Base-by-base conservation (phyloP, 1,139 yeast species). In the Yamadazyma triangularis region DNA sequence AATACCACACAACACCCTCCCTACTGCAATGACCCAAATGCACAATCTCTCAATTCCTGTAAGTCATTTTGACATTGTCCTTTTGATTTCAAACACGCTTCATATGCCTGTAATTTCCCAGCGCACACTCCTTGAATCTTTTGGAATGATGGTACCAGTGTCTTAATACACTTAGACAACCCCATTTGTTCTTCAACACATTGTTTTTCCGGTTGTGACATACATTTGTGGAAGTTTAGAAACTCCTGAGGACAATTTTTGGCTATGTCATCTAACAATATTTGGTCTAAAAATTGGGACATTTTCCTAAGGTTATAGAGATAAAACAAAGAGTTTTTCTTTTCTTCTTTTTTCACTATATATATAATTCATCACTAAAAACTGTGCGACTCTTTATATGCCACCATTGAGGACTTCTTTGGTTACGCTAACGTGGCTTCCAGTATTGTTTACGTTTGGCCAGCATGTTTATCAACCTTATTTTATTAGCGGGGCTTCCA, bases 401-500 rank as follows among this genome's bases (percentile, higher is more conserved):
- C 29, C 80, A 62, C 49, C 89, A 81, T 8, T 51, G 8, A 45
- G 41, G 32, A 51, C 61, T 4, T 43, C 63, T 2, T 34, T 64
- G 10, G 40, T 59, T 3, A 52, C 69, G 3, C 39, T 65, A 25
- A 55, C 70, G 15, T 88, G 96, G 96, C 58, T 87, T 25, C 96
- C 96, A 0, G 96, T 88, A 30, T 58, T 73, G 13, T 72, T 79
- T 45, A 73, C 86, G 1, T 59, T 82, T 41, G 72, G 79, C 23
- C 86, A 83, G 45, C 87, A 84, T 53, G 77, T 78, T 5, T 77
- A 76, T 33, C 88, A 79, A 53, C 71, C 89, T 12, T 85, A 87
- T 13, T 75, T 77, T 53, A 74, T 89, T n/a, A 74, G 79, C 24
- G 97, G 97, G 1, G 57, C 72, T 24, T 86, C 95, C 12, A 89